Evolutionary conservation across 257 asterid species (phyloP).

Genomic region (Plectranthus barbatus): DNA sequence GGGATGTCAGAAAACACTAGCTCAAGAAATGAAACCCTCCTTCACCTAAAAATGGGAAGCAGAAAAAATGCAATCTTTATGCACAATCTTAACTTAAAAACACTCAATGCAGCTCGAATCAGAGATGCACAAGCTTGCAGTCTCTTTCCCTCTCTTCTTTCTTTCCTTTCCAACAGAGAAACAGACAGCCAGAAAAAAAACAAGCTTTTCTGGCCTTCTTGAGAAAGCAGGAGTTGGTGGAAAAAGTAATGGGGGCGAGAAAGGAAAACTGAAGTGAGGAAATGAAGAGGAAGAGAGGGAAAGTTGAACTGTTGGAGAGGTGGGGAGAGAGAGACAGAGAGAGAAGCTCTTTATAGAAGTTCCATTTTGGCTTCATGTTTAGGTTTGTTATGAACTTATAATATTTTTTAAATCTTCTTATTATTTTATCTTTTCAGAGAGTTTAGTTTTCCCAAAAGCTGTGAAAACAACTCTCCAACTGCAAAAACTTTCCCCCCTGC

Average conservation of each 20-base stretch:
- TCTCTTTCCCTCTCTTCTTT: background rate
- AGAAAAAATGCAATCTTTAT: background rate
- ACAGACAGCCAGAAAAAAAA: conserved; percentile 4
- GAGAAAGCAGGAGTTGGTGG: conserved; percentile 8
- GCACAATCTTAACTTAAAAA: background rate
- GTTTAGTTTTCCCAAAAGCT: background rate
- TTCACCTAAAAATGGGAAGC: background rate
- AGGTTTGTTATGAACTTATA: conserved; percentile 17
- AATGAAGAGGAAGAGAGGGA: conserved; percentile 13
- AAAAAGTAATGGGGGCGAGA: background rate
- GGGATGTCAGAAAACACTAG: conserved; percentile 62
- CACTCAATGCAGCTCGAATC: conserved; percentile 15
- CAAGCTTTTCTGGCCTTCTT: background rate
- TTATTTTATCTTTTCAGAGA: background rate
- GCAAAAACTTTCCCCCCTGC: background rate
- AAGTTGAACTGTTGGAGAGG: conserved; percentile 15
- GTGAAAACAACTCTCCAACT: background rate
- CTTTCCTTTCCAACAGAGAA: background rate
- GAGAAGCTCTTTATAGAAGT: conserved; percentile 47
- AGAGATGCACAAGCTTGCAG: background rate
- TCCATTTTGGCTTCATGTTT: conserved; percentile 29
- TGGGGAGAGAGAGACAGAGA: conserved; percentile 30
- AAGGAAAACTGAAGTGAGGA: conserved; percentile 6
- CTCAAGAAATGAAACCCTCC: conserved; percentile 7
- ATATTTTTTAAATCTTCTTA: background rate